These are phyloP conservation scores for Leucogyrophana mollusca DNA, from an alignment of 768 basidiomycete genomes.

Conservation along the genomic window DNA sequence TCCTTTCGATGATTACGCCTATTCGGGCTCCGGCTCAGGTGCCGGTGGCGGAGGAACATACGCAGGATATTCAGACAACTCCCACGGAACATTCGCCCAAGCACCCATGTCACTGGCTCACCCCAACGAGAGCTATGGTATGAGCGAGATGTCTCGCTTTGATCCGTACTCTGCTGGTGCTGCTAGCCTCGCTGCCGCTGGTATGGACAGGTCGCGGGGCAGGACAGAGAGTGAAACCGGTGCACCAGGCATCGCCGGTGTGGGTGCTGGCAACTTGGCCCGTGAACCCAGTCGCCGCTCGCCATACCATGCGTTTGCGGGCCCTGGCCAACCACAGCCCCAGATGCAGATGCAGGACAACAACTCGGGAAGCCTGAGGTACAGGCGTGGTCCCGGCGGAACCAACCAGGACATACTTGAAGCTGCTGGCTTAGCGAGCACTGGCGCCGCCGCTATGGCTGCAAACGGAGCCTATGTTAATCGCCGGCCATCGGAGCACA, in stretches of 20 bases:
- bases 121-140: conserved; percentile 44
- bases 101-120: conserved; percentile 35
- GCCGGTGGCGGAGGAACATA: conserved; percentile 10
- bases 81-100: conserved; percentile 58
- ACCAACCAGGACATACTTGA: conserved; percentile 26
- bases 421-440: conserved; percentile 20
- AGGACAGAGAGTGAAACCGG: conserved; percentile 30
- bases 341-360: conserved; percentile 14
- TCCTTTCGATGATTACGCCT: conserved; percentile 49
- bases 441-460: conserved; percentile 12
- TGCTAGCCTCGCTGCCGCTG: conserved; percentile 17
- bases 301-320: conserved; percentile 40
- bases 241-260: conserved; percentile 39
- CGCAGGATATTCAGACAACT: conserved; percentile 46
- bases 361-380: conserved; percentile 13
- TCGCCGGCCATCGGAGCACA: conserved; percentile 24
- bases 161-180: conserved; percentile 33
- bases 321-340: conserved; percentile 20
- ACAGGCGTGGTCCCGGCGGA: conserved; percentile 13
- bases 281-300: conserved; percentile 26
- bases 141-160: conserved; percentile 46
- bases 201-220: conserved; percentile 17
- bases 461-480: conserved; percentile 12
- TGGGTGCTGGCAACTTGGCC: conserved; percentile 30
- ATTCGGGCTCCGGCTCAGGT: conserved; percentile 20